Evolutionary conservation across 2,329 filamentous ascomycete genomes (phyloP).

Genomic region (Xylaria sp.): DNA sequence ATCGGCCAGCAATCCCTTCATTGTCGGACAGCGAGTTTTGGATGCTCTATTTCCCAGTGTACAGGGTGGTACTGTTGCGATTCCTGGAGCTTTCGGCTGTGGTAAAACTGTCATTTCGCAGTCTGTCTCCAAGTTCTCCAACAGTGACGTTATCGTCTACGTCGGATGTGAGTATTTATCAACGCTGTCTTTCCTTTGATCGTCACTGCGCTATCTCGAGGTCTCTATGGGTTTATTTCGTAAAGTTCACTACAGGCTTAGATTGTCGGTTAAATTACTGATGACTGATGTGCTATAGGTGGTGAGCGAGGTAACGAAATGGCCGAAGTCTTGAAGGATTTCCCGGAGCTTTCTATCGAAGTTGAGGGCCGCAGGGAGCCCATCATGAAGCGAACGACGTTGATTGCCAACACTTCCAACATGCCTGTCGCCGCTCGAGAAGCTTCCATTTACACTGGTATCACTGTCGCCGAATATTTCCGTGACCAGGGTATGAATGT

Average conservation of each 20-base stretch:
- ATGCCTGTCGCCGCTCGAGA: conserved; percentile 99
- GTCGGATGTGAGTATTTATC: conserved; percentile 68
- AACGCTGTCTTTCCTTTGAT: not conserved
- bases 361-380: conserved; percentile 94
- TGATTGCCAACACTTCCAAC: conserved; percentile 99
- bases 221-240: not conserved
- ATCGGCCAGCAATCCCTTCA: conserved; percentile 85
- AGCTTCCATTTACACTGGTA: conserved; percentile 97
- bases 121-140: conserved; percentile 99
- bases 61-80: conserved; percentile 95
- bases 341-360: conserved; percentile 95
- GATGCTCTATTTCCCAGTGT: conserved; percentile 96
- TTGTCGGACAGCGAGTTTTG: conserved; percentile 95
- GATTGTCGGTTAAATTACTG: not conserved
- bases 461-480: conserved; percentile 96
- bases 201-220: no score
- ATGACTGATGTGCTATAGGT: conserved; percentile 15
- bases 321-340: conserved; percentile 99
- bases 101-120: conserved; percentile 99
- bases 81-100: conserved; percentile 97
- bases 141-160: conserved; percentile 98
- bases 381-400: conserved; percentile 99
- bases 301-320: conserved; percentile 98
- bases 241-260: not conserved
- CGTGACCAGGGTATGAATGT: conserved; percentile 96